Evolutionary conservation across 1,284 basidiomycete genomes (phyloP).

Genomic region (Ustilago xerochloae): DNA sequence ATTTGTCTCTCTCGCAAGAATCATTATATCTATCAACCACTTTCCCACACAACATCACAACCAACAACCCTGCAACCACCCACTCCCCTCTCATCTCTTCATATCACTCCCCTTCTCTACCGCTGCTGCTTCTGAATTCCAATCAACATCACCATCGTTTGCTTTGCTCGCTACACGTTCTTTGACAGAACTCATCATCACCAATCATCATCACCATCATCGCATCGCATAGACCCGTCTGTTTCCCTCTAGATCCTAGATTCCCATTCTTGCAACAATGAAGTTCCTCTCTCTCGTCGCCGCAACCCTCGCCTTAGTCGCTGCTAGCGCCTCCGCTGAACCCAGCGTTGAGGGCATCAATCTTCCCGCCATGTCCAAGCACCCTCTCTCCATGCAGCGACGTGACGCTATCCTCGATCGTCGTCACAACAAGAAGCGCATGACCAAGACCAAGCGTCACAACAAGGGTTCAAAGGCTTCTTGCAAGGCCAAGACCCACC

Average conservation of each 20-base stretch:
- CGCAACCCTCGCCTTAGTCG: conserved; percentile 35
- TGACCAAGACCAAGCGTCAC: conserved; percentile 32
- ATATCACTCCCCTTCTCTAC: not conserved
- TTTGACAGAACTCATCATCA: conserved; percentile 20
- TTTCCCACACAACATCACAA: not conserved
- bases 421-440: no score
- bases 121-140: conserved; percentile 3
- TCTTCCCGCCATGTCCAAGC: conserved; percentile 43
- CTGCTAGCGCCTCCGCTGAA: conserved; percentile 31
- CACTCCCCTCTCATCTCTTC: not conserved
- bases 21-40: conserved; percentile 3
- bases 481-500: conserved; percentile 37
- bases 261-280: conserved; percentile 29
- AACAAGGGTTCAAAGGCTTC: conserved; percentile 23
- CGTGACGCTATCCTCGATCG: conserved; percentile 39
- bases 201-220: no score
- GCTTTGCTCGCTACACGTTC: conserved; percentile 4
- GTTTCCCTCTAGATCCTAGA: not conserved
- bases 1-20: conserved; percentile 1
- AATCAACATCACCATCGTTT: conserved; percentile 4
- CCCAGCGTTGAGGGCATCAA: conserved; percentile 21
- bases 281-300: conserved; percentile 48
- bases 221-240: not conserved
- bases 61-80: no score
- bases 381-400: conserved; percentile 47